Conservation (phyloP, 2,329 filamentous ascomycete genomes). For the Ophiognomonia clavigignenti-juglandacearum region DNA sequence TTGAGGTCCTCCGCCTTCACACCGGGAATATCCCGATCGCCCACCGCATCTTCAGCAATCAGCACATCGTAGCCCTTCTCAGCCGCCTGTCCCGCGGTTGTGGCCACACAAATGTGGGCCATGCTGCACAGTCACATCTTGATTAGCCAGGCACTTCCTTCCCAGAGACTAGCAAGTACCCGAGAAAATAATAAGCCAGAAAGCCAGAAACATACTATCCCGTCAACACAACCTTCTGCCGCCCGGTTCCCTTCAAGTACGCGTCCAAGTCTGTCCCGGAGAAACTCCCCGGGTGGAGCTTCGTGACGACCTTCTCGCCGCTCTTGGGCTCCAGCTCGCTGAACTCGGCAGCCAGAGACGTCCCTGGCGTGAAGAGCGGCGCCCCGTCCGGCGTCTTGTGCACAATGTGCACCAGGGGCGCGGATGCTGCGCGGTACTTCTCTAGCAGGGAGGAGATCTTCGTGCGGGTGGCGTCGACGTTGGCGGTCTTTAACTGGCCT, state of each 20-base stretch:
- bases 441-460: constrained; percentile 53
- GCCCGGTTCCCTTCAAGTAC: constrained; percentile 42
- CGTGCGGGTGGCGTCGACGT: constrained; percentile 48
- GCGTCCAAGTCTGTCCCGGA: constrained; percentile 54
- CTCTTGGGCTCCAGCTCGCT: constrained; percentile 49
- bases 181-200: no score
- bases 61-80: constrained; percentile 61
- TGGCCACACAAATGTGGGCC: constrained; percentile 60
- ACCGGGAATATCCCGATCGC: constrained; percentile 63
- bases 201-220: constrained; percentile 51
- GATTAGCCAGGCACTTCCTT: not conserved
- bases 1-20: constrained; percentile 48
- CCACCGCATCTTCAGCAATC: constrained; percentile 56
- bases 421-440: constrained; percentile 51
- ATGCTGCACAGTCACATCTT: not conserved
- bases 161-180: not conserved
- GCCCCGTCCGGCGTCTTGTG: constrained; percentile 56
- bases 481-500: constrained; percentile 51
- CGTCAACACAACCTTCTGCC: constrained; percentile 56
- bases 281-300: constrained; percentile 56
- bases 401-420: constrained; percentile 54
- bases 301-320: constrained; percentile 53
- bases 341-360: constrained; percentile 55
- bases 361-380: constrained; percentile 61
- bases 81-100: constrained; percentile 55